Evolutionary conservation across 495 filamentous ascomycete genomes (phyloP), one percentile per base, ranked within the genome.

Genomic region (Xylaria acuta): DNA sequence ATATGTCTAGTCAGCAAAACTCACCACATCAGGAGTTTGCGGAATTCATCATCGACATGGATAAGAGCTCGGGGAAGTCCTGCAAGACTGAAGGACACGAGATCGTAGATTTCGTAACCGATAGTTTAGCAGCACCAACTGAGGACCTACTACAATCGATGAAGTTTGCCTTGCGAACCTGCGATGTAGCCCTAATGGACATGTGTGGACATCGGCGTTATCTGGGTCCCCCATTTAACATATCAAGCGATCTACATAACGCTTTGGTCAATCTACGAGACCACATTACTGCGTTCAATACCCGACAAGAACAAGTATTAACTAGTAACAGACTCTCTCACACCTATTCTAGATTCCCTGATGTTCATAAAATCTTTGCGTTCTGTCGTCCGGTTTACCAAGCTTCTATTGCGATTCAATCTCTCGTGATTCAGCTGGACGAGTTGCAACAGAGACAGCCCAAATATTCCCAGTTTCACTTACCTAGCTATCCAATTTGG

Each of bases 321-420:
- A 65, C 69, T 2, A 80, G 79, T 74, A 72, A 73, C 36, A 72
- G 30, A 4, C 54, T 86, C 11, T 80, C 79, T 16, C 74, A 77
- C 51, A 81, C 82, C 3, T 75, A 76, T 72, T 71, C 79, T 71
- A 58, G 74, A 69, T 75, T 67, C n/a, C 75, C 77, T 30, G 87
- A 87, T 41, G 82, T 89, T 3, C 83, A 88, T 7, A 80, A 85
- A 36, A 77, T 89, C 16, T 89, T 90, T 68, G 80, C 88, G 1
- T 90, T 88, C 60, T 84, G 86, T 9, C 84, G 88, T 40, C 86
- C 86, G 32, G 77, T 90, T 59, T 82, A 87, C 67, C 88, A 89
- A 76, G 81, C 85, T 8, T 83, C 88, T 3, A 81, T 80, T 22
- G 80, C 82, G 16, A 78, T 87, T 11, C 81, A 86, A 75, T 75